Evolutionary conservation across 2,329 filamentous ascomycete genomes (phyloP).

Genomic region (Albophoma yamanashiensis): DNA sequence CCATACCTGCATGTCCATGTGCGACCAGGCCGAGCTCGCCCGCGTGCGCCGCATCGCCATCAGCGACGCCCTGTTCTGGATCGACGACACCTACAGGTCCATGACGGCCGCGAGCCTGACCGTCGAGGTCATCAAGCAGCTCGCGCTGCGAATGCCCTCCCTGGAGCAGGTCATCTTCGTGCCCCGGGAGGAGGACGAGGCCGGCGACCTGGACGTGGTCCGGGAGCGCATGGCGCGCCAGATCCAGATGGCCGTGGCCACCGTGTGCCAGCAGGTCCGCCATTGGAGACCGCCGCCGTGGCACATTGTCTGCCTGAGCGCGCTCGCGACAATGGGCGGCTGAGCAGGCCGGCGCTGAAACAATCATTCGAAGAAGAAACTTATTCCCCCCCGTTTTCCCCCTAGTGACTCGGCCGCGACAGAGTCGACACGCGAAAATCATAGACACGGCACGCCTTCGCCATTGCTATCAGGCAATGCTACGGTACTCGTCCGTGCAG

Average conservation of each 20-base stretch:
- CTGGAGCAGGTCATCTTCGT: constrained; percentile 34
- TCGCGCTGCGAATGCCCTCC: constrained; percentile 25
- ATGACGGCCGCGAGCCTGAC: constrained; percentile 28
- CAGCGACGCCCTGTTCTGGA: constrained; percentile 32
- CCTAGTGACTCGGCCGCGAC: not conserved
- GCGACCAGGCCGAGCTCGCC: constrained; percentile 27
- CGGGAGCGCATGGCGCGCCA: constrained; percentile 25
- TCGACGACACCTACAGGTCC: constrained; percentile 22
- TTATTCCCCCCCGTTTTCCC: not conserved
- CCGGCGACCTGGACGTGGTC: constrained; percentile 16
- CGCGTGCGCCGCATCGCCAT: constrained; percentile 31
- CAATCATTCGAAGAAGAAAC: not conserved
- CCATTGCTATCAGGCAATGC: not conserved
- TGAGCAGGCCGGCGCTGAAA: constrained; percentile 1
- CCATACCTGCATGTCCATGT: constrained; percentile 31
- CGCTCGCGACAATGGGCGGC: constrained; percentile 9
- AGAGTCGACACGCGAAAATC: not conserved
- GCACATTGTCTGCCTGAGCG: constrained; percentile 22
- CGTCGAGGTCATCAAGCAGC: constrained; percentile 26
- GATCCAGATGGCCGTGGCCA: constrained; percentile 23
- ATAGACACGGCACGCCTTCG: not conserved
- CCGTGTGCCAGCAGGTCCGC: constrained; percentile 17
- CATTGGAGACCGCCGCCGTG: constrained; percentile 24
- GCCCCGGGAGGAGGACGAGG: constrained; percentile 24
- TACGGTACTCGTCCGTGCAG: not conserved